These are phyloP conservation scores for Tolypocladium paradoxum DNA, from an alignment of 2,329 filamentous ascomycete species.

Conservation along the genomic window DNA sequence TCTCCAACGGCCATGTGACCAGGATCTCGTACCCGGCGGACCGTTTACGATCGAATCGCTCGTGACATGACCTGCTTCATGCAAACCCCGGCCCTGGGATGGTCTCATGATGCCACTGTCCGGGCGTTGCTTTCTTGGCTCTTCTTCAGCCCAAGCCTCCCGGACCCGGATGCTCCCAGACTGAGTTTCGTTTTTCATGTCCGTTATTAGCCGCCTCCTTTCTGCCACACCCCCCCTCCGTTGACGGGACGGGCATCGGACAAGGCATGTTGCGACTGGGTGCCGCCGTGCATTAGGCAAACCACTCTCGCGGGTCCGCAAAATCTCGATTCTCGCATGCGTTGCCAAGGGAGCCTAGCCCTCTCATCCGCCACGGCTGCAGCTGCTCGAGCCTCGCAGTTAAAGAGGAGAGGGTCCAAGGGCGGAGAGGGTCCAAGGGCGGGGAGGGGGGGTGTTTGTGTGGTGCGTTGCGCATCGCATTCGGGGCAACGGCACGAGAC, in stretches of 20 bases:
- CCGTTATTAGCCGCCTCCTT: neutral
- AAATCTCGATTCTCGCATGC: neutral
- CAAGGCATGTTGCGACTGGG: neutral
- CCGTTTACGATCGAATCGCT: neutral
- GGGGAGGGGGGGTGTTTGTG: no score
- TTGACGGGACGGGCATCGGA: neutral
- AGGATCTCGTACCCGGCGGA: slow-evolving; percentile 2
- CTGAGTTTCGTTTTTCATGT: neutral
- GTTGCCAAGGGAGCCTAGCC: neutral
- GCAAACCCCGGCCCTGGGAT: neutral
- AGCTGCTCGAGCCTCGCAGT: neutral
- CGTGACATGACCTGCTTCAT: neutral
- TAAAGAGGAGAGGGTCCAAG: neutral
- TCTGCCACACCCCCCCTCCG: neutral
- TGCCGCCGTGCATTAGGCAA: neutral
- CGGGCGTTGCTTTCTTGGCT: neutral
- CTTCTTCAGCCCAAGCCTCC: neutral
- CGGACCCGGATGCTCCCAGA: neutral
- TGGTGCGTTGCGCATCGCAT: neutral
- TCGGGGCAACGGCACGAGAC: neutral
- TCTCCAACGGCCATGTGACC: slow-evolving; percentile 2
- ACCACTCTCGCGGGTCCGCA: neutral
- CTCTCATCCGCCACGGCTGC: neutral
- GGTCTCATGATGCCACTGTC: neutral
- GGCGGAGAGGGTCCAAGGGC: neutral